Evolutionary conservation across 371 early-diverging fungal genomes (phyloP), one percentile per base, ranked within the genome.

Genomic region (Apophysomyces ossiformis): DNA sequence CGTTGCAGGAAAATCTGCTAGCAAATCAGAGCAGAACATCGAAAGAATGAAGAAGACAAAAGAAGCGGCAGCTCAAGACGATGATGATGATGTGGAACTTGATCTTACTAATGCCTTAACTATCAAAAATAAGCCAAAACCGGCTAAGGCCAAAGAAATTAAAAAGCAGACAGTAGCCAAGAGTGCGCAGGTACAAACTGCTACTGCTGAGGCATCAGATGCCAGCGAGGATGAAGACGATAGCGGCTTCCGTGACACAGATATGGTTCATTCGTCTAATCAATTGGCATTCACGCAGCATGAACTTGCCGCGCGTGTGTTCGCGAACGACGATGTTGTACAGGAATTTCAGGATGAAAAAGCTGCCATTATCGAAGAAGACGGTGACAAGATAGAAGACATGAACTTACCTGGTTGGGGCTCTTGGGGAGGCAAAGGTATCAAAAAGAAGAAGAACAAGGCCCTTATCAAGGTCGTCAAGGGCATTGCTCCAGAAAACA

Each of bases 371-470:
- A 83, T 89, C 47, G 89, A 85, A 46, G 89, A 86, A 35, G 95
- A 95, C 38, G 87, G 75, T 16, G 91, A 92, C 41, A 87, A 94
- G 75, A 89, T 87, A 16, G 87, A 88, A 63, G 94, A 95, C 69
- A 64, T 91, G 64, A 93, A 93, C 4, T 81, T 98, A 57, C 98
- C 98, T 21, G 98, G 98, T 62, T 98, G 98, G 95, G 98, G 96
- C 5, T 68, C 85, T 38, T 98, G 98, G 98, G 89, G 81, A 50
- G 98, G 98, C 32, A 73, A 91, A 43, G 86, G 86, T 26, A 72
- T 86, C 57, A 86, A 89, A 82, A 82, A 79, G 64, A 43, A 66
- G 60, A 74, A 86, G 76, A 88, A 84, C 79, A 86, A 84, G 58
- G 75, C 84, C n/a, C 75, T 90, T 26, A 67, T 85, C 38, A 85